Evolutionary conservation across 1,284 basidiomycete genomes (phyloP).

Genomic region (Fomitiporia mediterranea): DNA sequence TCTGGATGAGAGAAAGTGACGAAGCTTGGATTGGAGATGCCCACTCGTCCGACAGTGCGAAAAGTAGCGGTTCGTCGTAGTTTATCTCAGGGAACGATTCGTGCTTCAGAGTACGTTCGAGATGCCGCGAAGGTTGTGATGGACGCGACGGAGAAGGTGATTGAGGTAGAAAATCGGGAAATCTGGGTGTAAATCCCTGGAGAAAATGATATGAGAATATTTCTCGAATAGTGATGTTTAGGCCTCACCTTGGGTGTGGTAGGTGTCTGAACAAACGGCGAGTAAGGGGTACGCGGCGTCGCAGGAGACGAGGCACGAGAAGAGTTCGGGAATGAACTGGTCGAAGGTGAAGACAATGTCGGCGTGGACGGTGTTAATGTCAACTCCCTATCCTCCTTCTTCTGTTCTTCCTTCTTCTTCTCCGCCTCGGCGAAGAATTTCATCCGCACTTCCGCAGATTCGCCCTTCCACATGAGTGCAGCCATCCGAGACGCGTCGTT

Average conservation of each 20-base stretch:
- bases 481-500: slow-evolving; percentile 10
- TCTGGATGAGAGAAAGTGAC: not conserved
- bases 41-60: slow-evolving; percentile 3
- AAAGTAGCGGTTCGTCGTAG: not conserved
- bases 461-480: slow-evolving; percentile 4
- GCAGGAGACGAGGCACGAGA: not conserved
- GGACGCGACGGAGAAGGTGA: not conserved
- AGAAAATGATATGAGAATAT: not conserved
- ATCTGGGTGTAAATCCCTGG: not conserved
- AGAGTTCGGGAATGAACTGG: not conserved
- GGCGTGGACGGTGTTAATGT: not conserved
- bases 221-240: no score
- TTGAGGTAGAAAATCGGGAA: not conserved
- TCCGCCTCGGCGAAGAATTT: slow-evolving; percentile 6
- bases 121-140: not conserved
- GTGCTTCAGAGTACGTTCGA: not conserved
- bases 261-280: not conserved
- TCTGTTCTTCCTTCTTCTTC: not conserved
- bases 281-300: not conserved
- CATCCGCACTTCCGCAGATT: not conserved
- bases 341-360: not conserved
- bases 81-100: not conserved
- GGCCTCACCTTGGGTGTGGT: not conserved
- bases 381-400: not conserved
- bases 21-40: not conserved